Percentiles rank a stretch among this genome's conserved stretches.
These are phyloP conservation scores for Trichocomaceae sp. DNA, from an alignment of 2,329 filamentous ascomycete species.

Conservation along the genomic window DNA sequence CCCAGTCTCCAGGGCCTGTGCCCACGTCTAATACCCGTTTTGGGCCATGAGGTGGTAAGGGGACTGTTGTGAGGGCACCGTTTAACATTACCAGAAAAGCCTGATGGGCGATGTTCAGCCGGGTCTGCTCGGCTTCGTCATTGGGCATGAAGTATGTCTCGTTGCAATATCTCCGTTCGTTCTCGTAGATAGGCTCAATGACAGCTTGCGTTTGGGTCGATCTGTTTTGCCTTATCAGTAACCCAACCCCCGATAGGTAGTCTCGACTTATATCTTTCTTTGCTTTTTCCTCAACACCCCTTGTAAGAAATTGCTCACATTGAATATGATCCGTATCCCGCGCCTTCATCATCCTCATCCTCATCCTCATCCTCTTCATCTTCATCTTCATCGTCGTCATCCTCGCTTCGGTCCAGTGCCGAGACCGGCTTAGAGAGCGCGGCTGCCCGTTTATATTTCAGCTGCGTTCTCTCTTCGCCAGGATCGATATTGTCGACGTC, in stretches of 20 bases:
- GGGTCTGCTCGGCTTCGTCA: slow-evolving; percentile 59
- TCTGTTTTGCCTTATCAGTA: slow-evolving; percentile 20
- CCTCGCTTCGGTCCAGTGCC: neutral
- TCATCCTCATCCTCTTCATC: slow-evolving; percentile 15
- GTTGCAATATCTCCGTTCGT: slow-evolving; percentile 57
- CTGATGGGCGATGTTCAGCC: slow-evolving; percentile 56
- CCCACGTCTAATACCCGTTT: slow-evolving; percentile 39
- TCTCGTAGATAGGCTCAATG: slow-evolving; percentile 53
- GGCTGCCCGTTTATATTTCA: neutral
- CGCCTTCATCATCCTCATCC: slow-evolving; percentile 19
- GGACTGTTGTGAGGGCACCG: slow-evolving; percentile 26
- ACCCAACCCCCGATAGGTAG: too few species aligned
- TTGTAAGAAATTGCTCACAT: slow-evolving; percentile 18
- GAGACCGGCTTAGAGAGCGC: neutral
- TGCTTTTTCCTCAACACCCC: neutral
- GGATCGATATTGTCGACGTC: neutral
- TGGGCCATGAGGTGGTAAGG: slow-evolving; percentile 20
- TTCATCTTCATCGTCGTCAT: neutral
- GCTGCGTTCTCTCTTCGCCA: neutral
- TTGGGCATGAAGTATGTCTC: slow-evolving; percentile 60
- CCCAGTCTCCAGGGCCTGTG: slow-evolving; percentile 47
- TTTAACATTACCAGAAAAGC: slow-evolving; percentile 48
- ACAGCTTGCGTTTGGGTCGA: slow-evolving; percentile 31
- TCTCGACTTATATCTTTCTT: too few species aligned
- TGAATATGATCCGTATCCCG: slow-evolving; percentile 18